Base-by-base conservation (phyloP, 768 basidiomycete species). In the Fistulinella prunicolor region DNA sequence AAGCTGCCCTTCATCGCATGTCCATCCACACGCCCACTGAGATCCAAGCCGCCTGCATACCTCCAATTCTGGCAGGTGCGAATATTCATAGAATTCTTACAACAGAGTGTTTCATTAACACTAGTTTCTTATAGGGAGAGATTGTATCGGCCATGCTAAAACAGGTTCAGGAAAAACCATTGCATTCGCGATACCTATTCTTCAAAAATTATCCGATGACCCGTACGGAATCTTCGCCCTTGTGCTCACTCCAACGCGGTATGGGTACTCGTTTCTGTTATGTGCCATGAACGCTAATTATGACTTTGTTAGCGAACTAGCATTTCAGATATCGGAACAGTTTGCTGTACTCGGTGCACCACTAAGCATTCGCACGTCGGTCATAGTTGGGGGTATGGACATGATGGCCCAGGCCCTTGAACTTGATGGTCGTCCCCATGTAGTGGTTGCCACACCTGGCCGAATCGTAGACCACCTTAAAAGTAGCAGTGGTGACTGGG, bases 121-220 rank as follows among this genome's bases (percentile, higher is more conserved):
- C 10, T 16, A 3, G 10, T 13, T 32, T n/a, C 3, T 49, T 53
- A 26, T 68, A 92, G 95, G 95, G 32, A 80, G 86, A 62, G 95
- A 99, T 67, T 97, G 94, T 66, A 91, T 99, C 49, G 96, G 96
- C 9, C 94, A 95, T 54, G 94, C 96, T 1, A 94, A 97, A 71
- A 99, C 96, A 0, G 96, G 96, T 44, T 94, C 91, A 2, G 95
- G 95, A 59, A 99, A 99, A 72, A 99, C 96, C 0, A 83, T 99
- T 49, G 94, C 96, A 1, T 99, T 99, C 57, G 96, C 95, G 1
- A 69, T 97, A 6, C 96, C 96, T 5, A 97, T 98, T 47, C 73
- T 98, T 7, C 93, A 99, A 65, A 81, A 81, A 58, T 76, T 99
- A 26, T 83, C 88, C 1, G 71, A 76, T 6, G 95, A 98, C 68